A percentile compares a stretch with the other conserved stretches of the same genome.
Evolutionary conservation across 2,329 filamentous ascomycete species (phyloP).

Genomic region (Ascochyta lentis): DNA sequence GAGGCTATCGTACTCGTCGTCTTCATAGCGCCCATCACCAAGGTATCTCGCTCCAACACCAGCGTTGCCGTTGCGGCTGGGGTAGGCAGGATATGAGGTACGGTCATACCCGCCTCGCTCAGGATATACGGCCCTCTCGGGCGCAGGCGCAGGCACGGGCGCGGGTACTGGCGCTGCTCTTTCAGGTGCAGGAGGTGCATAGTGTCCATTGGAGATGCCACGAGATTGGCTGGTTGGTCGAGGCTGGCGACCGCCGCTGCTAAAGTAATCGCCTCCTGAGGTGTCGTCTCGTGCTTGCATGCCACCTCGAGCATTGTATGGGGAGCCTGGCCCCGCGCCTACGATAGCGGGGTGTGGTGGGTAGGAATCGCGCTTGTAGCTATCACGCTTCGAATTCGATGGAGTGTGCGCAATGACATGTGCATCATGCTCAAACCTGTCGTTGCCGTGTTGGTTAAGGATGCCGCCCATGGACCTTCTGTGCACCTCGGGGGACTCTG

Average conservation of each 20-base stretch:
- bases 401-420: conserved; percentile 37
- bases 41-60: conserved; percentile 42
- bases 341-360: conserved; percentile 48
- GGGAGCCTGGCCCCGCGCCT: conserved; percentile 42
- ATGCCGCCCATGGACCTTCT: conserved; percentile 43
- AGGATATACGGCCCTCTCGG: conserved; percentile 9
- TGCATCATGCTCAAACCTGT: conserved; percentile 40
- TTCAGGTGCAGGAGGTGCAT: conserved; percentile 5
- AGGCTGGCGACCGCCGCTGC: conserved; percentile 29
- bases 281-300: conserved; percentile 40
- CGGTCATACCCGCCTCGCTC: conserved; percentile 30
- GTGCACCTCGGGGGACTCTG: conserved; percentile 30
- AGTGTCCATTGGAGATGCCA: not conserved
- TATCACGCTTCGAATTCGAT: conserved; percentile 16
- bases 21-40: conserved; percentile 40
- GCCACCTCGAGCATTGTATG: conserved; percentile 37
- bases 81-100: conserved; percentile 27
- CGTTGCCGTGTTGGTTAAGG: conserved; percentile 38
- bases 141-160: conserved; percentile 1
- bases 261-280: conserved; percentile 39
- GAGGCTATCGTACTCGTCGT: conserved; percentile 37
- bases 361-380: conserved; percentile 39
- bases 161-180: not conserved
- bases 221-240: conserved; percentile 12
- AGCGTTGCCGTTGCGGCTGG: conserved; percentile 26